Conservation (phyloP, 2,329 filamentous ascomycete genomes). For the Phoma sp. region DNA sequence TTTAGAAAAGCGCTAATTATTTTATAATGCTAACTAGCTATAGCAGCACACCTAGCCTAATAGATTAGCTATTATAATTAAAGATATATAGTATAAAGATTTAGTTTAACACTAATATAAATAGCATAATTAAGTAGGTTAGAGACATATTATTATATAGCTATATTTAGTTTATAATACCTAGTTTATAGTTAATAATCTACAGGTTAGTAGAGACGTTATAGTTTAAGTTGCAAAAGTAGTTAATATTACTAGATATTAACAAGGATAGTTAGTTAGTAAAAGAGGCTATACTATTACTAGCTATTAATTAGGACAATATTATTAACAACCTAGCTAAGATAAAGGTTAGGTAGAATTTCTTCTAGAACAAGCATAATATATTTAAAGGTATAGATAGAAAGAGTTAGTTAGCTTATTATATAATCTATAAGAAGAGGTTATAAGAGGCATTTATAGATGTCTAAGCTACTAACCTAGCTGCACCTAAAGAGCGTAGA, state of each 20-base stretch:
- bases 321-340: neutral
- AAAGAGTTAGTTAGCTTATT: neutral
- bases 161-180: conserved; percentile 22
- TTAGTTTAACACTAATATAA: conserved; percentile 4
- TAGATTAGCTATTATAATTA: conserved; percentile 7
- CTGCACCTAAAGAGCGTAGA: no score
- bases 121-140: conserved; percentile 11
- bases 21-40: conserved; percentile 1
- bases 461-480: neutral
- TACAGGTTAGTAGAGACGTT: conserved; percentile 14
- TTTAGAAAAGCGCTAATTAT: conserved; percentile 1
- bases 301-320: neutral
- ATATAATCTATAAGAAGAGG: neutral
- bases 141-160: conserved; percentile 16
- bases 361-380: neutral
- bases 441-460: neutral
- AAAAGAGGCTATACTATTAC: no score
- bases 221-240: neutral
- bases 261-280: neutral
- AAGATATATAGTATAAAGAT: conserved; percentile 7
- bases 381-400: neutral
- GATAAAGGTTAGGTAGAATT: neutral
- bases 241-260: neutral
- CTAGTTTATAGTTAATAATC: conserved; percentile 20
- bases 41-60: neutral